Evolutionary conservation across 1,139 yeast genomes (phyloP), one percentile per base, ranked within the genome.

Genomic region (Arxiozyma telluris): DNA sequence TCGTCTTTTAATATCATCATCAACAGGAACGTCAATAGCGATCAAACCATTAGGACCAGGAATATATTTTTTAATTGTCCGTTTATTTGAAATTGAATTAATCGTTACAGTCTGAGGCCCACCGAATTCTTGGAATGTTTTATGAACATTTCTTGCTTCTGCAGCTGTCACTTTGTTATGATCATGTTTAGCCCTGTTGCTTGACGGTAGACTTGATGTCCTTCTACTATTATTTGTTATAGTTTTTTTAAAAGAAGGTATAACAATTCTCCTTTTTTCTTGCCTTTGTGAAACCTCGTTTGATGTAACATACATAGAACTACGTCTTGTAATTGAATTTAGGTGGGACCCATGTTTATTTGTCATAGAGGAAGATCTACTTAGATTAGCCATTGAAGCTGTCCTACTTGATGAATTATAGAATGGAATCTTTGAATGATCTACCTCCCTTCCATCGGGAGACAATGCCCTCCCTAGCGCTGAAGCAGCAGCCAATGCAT

Each of bases 1-100:
- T 22, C 42, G 41, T 47, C 53, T 51, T 38, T 42, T 20, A 17
- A 41, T 23, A n/a, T 44, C 49, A 20, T 49, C 45, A 43, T 51
- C 50, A 8, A 69, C 73, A 3, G 78, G 76, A 2, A 77, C 79
- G 54, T 76, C 79, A 4, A 77, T 67, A 12, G 76, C 70, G 20
- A 75, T 71, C 23, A 77, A 61, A 9, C 81, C 81, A 59, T 74
- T 66, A 3, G 77, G 74, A 0, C 79, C 75, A 2, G 80, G 81
- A 38, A 77, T 69, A 62, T 76, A 77, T 57, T 72, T 76, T 53
- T 76, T 75, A 17, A 75, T 49, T 61, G 64, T 38, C 69, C 70
- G 30, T 44, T 57, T 55, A 44, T 55, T 41, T 41, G 44, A 55
- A 8, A 27, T 7, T 5, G 52, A 41, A 42, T 44, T 44, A 42